A percentile compares a stretch with the other conserved stretches of the same genome.
These are phyloP conservation scores for Monascus purpureus DNA, from an alignment of 495 filamentous ascomycete species.

Conservation along the genomic window DNA sequence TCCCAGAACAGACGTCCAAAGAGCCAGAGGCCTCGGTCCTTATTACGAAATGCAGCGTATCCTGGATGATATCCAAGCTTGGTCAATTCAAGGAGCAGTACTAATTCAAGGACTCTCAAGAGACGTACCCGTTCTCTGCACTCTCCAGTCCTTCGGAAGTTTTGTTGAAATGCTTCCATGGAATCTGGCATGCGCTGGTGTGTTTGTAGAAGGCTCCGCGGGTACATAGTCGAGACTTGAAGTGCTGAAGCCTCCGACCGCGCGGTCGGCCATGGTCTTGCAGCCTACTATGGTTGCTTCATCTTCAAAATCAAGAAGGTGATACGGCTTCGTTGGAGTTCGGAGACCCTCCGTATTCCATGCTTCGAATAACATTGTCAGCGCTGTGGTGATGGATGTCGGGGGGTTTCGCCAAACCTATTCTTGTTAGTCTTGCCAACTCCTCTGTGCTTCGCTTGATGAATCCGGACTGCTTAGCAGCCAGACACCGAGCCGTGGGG, in stretches of 20 bases:
- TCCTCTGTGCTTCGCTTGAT: conserved; percentile 50
- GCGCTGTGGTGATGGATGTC: conserved; percentile 1
- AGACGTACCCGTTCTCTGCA: conserved; percentile 52
- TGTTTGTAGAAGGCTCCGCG: conserved; percentile 23
- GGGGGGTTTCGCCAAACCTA: conserved; percentile 30
- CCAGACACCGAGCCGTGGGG: conserved; percentile 33
- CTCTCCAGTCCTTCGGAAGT: conserved; percentile 41
- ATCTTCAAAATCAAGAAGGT: conserved; percentile 46
- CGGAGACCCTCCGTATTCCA: conserved; percentile 35
- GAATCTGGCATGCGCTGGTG: conserved; percentile 55
- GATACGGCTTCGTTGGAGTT: conserved; percentile 33
- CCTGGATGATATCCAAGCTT: conserved; percentile 36
- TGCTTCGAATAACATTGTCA: conserved; percentile 15
- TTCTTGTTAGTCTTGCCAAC: conserved; percentile 41
- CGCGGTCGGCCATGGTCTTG: conserved; percentile 74
- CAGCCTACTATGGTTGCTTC: conserved; percentile 46
- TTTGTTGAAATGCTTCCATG: conserved; percentile 78
- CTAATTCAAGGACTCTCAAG: conserved; percentile 6
- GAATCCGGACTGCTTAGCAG: conserved; percentile 37
- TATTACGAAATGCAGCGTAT: conserved; percentile 80
- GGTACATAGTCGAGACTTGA: conserved; percentile 56
- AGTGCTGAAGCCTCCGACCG: conserved; percentile 74
- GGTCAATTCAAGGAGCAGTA: conserved; percentile 1
- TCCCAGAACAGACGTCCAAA: conserved; percentile 80
- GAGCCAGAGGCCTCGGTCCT: conserved; percentile 40